Conservation (phyloP, 352 stramenopile species). For the Phytophthora syringae region DNA sequence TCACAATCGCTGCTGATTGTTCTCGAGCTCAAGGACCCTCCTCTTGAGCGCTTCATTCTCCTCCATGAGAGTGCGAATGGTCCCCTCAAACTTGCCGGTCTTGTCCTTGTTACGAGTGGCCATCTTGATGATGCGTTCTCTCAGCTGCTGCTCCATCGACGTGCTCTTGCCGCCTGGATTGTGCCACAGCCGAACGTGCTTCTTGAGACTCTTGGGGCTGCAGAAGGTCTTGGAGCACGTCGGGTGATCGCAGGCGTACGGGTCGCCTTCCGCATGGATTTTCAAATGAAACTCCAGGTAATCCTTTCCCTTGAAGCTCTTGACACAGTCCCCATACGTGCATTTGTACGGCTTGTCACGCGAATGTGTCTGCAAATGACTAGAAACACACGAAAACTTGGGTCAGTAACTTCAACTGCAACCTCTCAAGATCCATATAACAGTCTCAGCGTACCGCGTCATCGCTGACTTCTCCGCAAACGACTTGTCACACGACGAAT, state of each 20-base stretch:
- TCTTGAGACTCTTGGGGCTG: slow-evolving; percentile 86
- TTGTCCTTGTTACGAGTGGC: slow-evolving; percentile 85
- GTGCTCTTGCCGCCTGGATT: slow-evolving; percentile 85
- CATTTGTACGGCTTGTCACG: slow-evolving; percentile 88
- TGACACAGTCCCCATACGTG: slow-evolving; percentile 83
- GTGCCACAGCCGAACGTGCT: slow-evolving; percentile 85
- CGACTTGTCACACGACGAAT: slow-evolving; percentile 85
- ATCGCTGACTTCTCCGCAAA: slow-evolving; percentile 91
- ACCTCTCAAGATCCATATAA: slow-evolving; percentile 24
- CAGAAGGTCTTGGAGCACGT: slow-evolving; percentile 87
- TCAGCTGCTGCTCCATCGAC: slow-evolving; percentile 85
- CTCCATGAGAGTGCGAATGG: slow-evolving; percentile 80
- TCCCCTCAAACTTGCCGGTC: slow-evolving; percentile 80
- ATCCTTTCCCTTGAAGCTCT: slow-evolving; percentile 90
- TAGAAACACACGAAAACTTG: slow-evolving; percentile 26
- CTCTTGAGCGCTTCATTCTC: slow-evolving; percentile 78
- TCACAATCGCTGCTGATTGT: slow-evolving; percentile 28
- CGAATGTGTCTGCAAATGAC: slow-evolving; percentile 87
- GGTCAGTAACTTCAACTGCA: slow-evolving; percentile 10
- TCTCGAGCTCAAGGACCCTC: slow-evolving; percentile 69
- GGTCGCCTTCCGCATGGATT: slow-evolving; percentile 82
- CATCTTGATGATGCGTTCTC: slow-evolving; percentile 89
- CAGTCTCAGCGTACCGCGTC: slow-evolving; percentile 56
- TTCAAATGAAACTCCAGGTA: slow-evolving; percentile 89
- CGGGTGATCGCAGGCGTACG: slow-evolving; percentile 82